These are phyloP conservation scores for Phaeoacremonium minimum DNA, from an alignment of 2,329 filamentous ascomycete species.

Conservation along the genomic window DNA sequence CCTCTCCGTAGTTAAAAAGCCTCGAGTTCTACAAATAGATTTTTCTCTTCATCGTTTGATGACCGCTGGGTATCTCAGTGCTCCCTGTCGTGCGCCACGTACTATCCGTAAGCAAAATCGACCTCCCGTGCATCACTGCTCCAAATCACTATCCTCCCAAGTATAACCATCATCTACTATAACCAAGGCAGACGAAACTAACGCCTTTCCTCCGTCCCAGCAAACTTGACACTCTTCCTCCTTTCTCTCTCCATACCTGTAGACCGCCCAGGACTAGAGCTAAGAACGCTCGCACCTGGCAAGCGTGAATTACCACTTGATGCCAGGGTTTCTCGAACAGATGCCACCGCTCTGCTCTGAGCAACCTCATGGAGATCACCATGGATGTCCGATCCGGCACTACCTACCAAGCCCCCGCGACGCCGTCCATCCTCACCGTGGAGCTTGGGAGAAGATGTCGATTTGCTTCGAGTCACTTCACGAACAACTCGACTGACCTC, in stretches of 20 bases:
- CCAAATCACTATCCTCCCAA: no score
- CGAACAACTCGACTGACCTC: conserved; percentile 45
- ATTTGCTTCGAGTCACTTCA: conserved; percentile 21
- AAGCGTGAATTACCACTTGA: conserved; percentile 16
- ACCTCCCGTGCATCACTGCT: no score
- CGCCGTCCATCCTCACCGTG: conserved; percentile 3
- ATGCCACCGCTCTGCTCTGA: conserved; percentile 57
- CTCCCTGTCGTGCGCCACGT: no score
- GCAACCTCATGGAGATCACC: conserved; percentile 51
- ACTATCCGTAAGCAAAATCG: no score
- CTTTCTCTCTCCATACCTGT: conserved; percentile 42
- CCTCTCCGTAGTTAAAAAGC: no score
- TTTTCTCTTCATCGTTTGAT: no score
- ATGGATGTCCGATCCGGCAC: conserved; percentile 24
- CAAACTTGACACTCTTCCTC: conserved; percentile 63
- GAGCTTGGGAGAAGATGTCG: conserved; percentile 9
- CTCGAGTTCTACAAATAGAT: no score
- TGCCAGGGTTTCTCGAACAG: conserved; percentile 49
- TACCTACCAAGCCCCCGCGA: conserved; percentile 5
- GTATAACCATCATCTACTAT: no score
- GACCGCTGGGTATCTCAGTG: no score
- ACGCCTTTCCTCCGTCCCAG: conserved; percentile 32
- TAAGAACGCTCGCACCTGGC: conserved; percentile 29
- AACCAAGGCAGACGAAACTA: no score
- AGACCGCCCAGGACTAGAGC: conserved; percentile 42